These are phyloP conservation scores for Rubia yunnanensis DNA, from an alignment of 257 asterid genomes.

Conservation along the genomic window DNA sequence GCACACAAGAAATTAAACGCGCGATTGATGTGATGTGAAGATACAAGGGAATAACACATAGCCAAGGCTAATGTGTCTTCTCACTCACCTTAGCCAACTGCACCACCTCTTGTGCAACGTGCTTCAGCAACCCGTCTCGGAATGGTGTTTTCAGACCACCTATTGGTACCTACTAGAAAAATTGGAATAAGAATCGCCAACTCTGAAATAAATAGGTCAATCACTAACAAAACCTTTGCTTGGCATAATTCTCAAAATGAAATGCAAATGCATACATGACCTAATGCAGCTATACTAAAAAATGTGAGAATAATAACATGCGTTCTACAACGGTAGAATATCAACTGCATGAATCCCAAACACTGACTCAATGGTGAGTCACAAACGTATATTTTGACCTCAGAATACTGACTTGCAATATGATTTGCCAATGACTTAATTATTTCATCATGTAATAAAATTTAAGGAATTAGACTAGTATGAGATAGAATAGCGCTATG, in stretches of 20 bases:
- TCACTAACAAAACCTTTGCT: neutral
- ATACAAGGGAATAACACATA: neutral
- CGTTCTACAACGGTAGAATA: neutral
- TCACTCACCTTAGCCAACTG: constrained; percentile 52
- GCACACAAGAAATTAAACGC: constrained; percentile 13
- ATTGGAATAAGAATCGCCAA: constrained; percentile 2
- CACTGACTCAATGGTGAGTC: neutral
- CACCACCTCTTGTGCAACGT: constrained; percentile 85
- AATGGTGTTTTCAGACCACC: constrained; percentile 88
- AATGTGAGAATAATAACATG: neutral
- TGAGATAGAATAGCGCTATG: neutral
- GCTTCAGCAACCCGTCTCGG: constrained; percentile 95
- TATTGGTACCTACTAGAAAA: constrained; percentile 55
- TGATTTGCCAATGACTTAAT: neutral
- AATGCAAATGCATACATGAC: neutral
- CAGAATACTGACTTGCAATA: neutral
- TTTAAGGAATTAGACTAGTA: neutral
- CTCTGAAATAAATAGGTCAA: neutral
- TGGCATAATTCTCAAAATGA: no score
- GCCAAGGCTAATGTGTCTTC: neutral
- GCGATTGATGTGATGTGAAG: neutral
- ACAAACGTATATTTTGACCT: neutral
- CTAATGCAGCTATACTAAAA: neutral
- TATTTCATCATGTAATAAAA: neutral
- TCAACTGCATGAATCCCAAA: neutral